These are phyloP conservation scores for Phialophora tarda DNA, from an alignment of 2,329 filamentous ascomycete genomes.

Conservation along the genomic window DNA sequence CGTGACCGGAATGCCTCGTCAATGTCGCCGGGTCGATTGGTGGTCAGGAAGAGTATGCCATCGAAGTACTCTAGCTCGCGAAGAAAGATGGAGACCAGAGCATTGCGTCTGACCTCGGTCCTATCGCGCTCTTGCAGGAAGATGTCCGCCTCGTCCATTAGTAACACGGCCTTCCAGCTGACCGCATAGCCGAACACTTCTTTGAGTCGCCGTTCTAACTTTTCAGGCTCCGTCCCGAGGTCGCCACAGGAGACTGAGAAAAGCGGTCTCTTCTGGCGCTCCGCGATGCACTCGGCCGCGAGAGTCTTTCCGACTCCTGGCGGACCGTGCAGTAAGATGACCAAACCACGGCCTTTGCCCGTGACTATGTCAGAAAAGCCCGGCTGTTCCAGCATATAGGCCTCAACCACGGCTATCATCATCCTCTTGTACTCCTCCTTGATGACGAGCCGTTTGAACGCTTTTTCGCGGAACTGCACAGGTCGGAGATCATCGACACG, in stretches of 20 bases:
- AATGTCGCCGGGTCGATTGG: not conserved
- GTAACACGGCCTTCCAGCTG: slow-evolving; percentile 40
- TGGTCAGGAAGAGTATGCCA: not conserved
- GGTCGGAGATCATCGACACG: no score
- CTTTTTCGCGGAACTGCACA: no score
- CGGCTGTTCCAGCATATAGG: no score
- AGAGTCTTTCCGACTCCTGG: slow-evolving; percentile 62
- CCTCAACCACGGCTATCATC: no score
- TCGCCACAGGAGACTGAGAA: slow-evolving; percentile 60
- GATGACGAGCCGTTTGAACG: no score
- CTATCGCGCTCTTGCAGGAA: slow-evolving; percentile 26
- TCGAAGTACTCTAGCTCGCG: not conserved
- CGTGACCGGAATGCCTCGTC: not conserved
- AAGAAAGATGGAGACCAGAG: slow-evolving; percentile 20
- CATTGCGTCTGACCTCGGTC: slow-evolving; percentile 36
- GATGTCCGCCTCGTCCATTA: slow-evolving; percentile 24
- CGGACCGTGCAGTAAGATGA: slow-evolving; percentile 55
- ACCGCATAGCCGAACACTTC: slow-evolving; percentile 53
- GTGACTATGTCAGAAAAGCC: no score
- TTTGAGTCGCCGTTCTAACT: slow-evolving; percentile 51
- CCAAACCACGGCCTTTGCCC: slow-evolving; percentile 49
- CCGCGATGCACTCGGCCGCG: slow-evolving; percentile 48
- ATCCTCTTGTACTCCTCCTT: no score
- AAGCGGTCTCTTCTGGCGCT: slow-evolving; percentile 48
- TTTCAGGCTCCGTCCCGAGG: slow-evolving; percentile 50